Evolutionary conservation across 1,139 yeast genomes (phyloP), one percentile per base, ranked within the genome.

Genomic region (Meyerozyma sp.): DNA sequence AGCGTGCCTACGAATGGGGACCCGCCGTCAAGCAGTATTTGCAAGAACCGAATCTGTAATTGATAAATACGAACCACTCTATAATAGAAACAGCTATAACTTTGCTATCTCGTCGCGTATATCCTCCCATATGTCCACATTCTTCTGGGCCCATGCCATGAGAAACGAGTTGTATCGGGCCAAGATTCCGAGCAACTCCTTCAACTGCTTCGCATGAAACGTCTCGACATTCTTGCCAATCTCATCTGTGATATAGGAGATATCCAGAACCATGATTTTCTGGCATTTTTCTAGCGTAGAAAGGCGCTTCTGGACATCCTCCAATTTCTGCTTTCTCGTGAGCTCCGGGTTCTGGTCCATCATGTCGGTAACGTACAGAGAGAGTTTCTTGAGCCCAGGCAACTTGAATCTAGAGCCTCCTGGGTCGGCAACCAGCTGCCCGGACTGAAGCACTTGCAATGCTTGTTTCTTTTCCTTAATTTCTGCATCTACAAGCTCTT

Each of bases 61-160:
- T 5, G 13, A 10, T 20, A 20, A 20, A 18, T 18, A 34, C 13
- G 18, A n/a, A 36, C 39, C 18, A 9, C 10, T 30, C 34, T 30
- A 30, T 30, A 30, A 30, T 13, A 30, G 34, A 30, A 13, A 13
- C 23, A 13, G 21, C 48, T 46, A 64, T 42, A 63, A 46, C 44
- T 56, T 65, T 28, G 50, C 46, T 13, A 73, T 57, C 45, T 73
- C 79, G 18, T 69, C 72, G 47, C 70, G 71, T 10, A 84, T 81
- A 49, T 83, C 90, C 54, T 81, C 82, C 93, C 93, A 84, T 42
- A 79, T 73, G 52, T 84, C 89, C 41, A 81, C 63, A 56, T 83
- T 84, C 63, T 81, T 81, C 53, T 71, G 73, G 4, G 88, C 87
- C 90, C 91, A 84, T 46, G 75, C 81, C 32, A 81, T 65, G 40